These are phyloP conservation scores for Datisca glomerata DNA, from an alignment of 306 rosid genomes.

Conservation along the genomic window DNA sequence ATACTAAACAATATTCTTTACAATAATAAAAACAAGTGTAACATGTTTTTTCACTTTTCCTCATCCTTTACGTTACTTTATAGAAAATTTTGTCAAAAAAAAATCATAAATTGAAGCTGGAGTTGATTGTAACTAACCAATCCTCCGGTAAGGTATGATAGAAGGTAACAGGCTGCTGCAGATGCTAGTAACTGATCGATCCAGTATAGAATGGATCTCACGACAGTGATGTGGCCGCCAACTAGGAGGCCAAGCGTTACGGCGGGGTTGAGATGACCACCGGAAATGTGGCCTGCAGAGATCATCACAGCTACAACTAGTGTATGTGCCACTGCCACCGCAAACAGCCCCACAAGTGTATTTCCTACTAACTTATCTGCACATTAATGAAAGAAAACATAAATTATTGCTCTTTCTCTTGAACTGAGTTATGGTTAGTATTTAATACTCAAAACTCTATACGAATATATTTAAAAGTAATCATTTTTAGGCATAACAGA, in stretches of 20 bases:
- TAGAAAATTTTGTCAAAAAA: no score
- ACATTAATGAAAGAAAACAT: constrained; percentile 3
- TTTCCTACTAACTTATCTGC: constrained; percentile 48
- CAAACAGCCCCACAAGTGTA: constrained; percentile 45
- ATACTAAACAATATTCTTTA: no score
- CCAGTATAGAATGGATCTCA: constrained; percentile 75
- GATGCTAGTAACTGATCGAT: constrained; percentile 67
- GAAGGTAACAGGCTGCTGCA: constrained; percentile 42
- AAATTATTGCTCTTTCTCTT: background rate
- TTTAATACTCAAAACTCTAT: no score
- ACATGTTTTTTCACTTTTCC: no score
- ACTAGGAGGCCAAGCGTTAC: constrained; percentile 64
- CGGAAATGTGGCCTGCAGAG: constrained; percentile 85
- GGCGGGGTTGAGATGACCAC: constrained; percentile 88
- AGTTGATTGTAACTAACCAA: constrained; percentile 23
- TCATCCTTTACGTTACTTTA: no score
- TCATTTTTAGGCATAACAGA: no score
- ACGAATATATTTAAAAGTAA: background rate
- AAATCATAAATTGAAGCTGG: no score
- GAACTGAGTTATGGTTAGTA: no score
- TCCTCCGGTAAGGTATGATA: constrained; percentile 63
- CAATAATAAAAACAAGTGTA: no score
- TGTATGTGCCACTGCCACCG: constrained; percentile 66
- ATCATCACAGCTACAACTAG: constrained; percentile 77
- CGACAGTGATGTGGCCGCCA: constrained; percentile 68